A percentile compares a stretch with the other conserved stretches of the same genome.
Evolutionary conservation across 768 basidiomycete genomes (phyloP).

Genomic region (Clitopilus hobsonii): DNA sequence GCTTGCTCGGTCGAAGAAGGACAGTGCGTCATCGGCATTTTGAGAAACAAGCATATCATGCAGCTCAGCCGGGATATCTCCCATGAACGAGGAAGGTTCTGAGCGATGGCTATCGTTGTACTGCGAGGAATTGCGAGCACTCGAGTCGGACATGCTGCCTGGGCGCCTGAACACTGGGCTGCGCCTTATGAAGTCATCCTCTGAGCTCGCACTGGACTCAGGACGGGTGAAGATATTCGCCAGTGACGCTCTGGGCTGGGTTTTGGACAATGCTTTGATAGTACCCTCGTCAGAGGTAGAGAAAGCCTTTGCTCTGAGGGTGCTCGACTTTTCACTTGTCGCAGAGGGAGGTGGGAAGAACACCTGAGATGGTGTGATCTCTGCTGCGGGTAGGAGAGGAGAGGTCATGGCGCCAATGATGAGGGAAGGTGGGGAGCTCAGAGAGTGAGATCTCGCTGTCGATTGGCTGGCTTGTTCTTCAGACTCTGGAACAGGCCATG

Average conservation of each 20-base stretch:
- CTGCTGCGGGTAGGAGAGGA: conserved; percentile 47
- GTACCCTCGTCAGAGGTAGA: conserved; percentile 20
- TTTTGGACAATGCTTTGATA: conserved; percentile 28
- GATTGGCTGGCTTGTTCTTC: background rate
- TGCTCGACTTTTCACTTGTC: conserved; percentile 19
- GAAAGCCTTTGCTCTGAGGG: conserved; percentile 14
- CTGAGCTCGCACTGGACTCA: conserved; percentile 4
- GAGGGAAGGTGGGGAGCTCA: background rate
- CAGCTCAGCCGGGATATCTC: conserved; percentile 79
- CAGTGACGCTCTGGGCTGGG: conserved; percentile 27
- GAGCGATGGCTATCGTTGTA: background rate
- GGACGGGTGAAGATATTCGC: conserved; percentile 15
- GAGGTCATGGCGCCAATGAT: background rate
- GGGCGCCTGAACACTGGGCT: conserved; percentile 34
- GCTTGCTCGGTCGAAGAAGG: conserved; percentile 21
- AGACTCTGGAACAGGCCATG: background rate
- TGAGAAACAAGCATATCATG: conserved; percentile 50
- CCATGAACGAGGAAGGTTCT: conserved; percentile 32
- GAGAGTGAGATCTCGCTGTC: background rate
- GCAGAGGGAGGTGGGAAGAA: conserved; percentile 58
- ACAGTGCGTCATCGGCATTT: conserved; percentile 36
- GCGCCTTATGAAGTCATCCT: conserved; percentile 13
- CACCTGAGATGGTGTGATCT: conserved; percentile 50
- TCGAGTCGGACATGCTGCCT: background rate
- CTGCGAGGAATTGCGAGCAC: background rate